Evolutionary conservation across 1,284 basidiomycete species (phyloP), one percentile per base, ranked within the genome.

Genomic region (Rhodotorula sp.): DNA sequence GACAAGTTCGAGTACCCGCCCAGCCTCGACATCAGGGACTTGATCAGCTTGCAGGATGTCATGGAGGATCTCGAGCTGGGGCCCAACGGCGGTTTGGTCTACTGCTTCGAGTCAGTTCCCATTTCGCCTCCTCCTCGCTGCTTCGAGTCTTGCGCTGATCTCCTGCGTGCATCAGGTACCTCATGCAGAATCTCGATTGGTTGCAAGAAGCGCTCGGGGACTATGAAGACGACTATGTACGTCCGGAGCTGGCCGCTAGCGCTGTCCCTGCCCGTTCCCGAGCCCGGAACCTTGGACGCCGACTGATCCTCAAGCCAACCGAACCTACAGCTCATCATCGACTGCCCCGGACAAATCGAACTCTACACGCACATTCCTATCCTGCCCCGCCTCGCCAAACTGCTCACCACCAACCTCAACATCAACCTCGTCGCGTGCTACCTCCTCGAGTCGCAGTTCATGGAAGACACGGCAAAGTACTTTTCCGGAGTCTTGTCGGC

Each of bases 281-380:
- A 15, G 45, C 33, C 24, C 48, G 4, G 26, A 54, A 42, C 37
- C 37, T 42, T 12, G 26, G 6, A 33, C 46, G 5, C 46, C 49
- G 33, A 46, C 45, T 55, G n/a, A 4, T 24, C n/a, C 14, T 10
- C 1, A 12, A 10, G 2, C n/a, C 51, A 12, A 24, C 24, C n/a
- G 4, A 8, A 1, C 53, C 10, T 29, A 24, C 67, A 75, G 74
- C 86, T 99, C 59, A 89, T 99, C 76, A 89, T 99, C 75, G 96
- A 99, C 83, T 99, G 96, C 79, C 96, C 96, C 73, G 95, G 94
- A 51, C 96, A 99, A 82, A 99, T 99, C 77, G 96, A 99, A 82
- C 86, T 99, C 17, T 99, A 99, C 82, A 99, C 96, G 0, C 96
- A 99, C 82, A 93, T 98, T 77, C 93, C 95, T 0, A 91, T 99